A percentile compares a stretch with the other conserved stretches of the same genome.
Evolutionary conservation across 169 alveolate species (phyloP).

Genomic region (Plasmodium malariae): DNA sequence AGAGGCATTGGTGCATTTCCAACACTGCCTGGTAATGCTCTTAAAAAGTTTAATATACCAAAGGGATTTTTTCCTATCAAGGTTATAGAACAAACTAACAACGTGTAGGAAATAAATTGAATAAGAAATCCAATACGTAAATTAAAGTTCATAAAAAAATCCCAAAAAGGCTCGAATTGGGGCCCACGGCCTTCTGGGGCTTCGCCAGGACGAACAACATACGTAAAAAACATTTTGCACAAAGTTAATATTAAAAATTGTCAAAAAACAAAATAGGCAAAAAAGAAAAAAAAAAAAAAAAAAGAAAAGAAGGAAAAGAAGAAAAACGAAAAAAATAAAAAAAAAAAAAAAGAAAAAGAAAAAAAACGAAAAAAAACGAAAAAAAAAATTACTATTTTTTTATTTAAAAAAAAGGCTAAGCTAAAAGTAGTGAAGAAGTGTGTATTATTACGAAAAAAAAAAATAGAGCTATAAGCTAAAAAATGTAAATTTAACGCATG

Average conservation of each 20-base stretch:
- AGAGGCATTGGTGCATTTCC: conserved; percentile 89
- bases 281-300: too few species aligned
- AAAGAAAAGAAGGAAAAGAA: too few species aligned
- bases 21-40: conserved; percentile 89
- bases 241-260: conserved; percentile 10
- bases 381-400: neutral
- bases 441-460: neutral
- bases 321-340: too few species aligned
- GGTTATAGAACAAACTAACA: conserved; percentile 82
- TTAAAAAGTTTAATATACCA: conserved; percentile 86
- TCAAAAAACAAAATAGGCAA: neutral
- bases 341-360: too few species aligned
- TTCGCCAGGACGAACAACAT: conserved; percentile 95
- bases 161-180: conserved; percentile 93
- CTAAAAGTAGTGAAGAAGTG: too few species aligned
- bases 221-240: conserved; percentile 91
- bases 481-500: too few species aligned
- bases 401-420: too few species aligned
- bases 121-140: conserved; percentile 89
- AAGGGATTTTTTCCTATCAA: conserved; percentile 88
- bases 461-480: too few species aligned
- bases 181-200: conserved; percentile 96
- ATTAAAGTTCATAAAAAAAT: conserved; percentile 89
- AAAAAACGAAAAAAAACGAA: too few species aligned
- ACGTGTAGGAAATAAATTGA: conserved; percentile 82